These are phyloP conservation scores for Phytophthora uliginosa DNA, from an alignment of 352 stramenopile species.

Conservation along the genomic window DNA sequence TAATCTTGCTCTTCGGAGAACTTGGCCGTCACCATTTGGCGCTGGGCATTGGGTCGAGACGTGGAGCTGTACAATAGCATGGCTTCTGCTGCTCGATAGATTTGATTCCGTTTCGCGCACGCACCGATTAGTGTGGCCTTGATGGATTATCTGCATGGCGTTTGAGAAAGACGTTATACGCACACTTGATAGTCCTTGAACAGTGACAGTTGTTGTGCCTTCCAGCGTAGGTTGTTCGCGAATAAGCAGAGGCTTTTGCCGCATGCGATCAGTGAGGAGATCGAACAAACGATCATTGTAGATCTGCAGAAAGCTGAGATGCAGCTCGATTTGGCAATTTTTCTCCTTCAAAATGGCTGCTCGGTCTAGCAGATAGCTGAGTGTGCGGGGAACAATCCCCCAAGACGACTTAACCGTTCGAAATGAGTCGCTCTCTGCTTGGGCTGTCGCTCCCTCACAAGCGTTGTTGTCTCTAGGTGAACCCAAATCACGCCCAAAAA, in stretches of 20 bases:
- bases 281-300: conserved; percentile 97
- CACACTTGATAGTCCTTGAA: conserved; percentile 73
- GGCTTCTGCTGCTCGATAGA: conserved; percentile 87
- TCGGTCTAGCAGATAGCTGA: conserved; percentile 73
- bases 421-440: conserved; percentile 11
- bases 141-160: conserved; percentile 63
- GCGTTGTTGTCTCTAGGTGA: background rate
- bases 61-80: conserved; percentile 94
- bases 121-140: conserved; percentile 65
- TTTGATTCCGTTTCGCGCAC: conserved; percentile 92
- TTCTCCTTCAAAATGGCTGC: conserved; percentile 13
- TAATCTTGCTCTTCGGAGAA: conserved; percentile 59
- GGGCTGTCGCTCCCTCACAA: background rate
- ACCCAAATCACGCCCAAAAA: conserved; percentile 78
- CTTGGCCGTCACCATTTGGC: conserved; percentile 42
- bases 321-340: conserved; percentile 52
- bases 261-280: conserved; percentile 78
- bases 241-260: conserved; percentile 77
- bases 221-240: conserved; percentile 70
- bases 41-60: conserved; percentile 53
- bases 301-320: conserved; percentile 94
- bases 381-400: conserved; percentile 87
- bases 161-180: conserved; percentile 50
- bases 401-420: conserved; percentile 37
- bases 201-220: conserved; percentile 58